Conservation (phyloP, 176 grass and related monocot species). For the Triticum urartu region DNA sequence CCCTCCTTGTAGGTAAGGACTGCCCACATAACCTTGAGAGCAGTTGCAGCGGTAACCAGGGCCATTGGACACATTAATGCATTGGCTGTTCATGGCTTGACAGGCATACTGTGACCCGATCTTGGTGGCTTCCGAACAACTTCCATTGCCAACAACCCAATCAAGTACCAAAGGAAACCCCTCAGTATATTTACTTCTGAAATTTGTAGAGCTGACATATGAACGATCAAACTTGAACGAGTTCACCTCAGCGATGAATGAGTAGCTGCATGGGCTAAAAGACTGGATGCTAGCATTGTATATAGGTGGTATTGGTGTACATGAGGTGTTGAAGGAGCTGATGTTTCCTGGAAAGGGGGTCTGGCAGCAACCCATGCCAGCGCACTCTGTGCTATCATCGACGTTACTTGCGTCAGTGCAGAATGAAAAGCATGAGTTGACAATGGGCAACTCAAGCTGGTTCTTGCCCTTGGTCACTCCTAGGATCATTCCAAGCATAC, state of each 20-base stretch:
- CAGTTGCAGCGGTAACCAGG: background rate
- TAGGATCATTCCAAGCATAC: background rate
- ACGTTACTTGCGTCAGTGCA: background rate
- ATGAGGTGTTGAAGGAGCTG: background rate
- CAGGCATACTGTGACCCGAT: background rate
- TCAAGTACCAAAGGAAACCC: background rate
- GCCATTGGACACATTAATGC: background rate
- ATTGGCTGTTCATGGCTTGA: background rate
- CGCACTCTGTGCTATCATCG: background rate
- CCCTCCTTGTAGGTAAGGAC: background rate
- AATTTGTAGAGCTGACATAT: background rate
- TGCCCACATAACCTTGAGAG: background rate
- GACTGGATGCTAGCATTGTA: background rate
- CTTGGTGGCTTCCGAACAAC: background rate
- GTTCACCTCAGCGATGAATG: background rate
- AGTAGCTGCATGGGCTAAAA: background rate
- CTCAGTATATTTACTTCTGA: background rate
- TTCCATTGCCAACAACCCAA: background rate
- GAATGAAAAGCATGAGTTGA: background rate
- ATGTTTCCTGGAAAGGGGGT: background rate
- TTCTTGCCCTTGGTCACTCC: background rate
- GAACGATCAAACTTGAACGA: background rate
- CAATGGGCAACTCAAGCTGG: background rate
- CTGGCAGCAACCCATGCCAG: background rate
- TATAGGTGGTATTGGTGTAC: background rate